A percentile compares a stretch with the other conserved stretches of the same genome.
These are phyloP conservation scores for Phytopythium aichiense DNA, from an alignment of 352 stramenopile species.

Conservation along the genomic window DNA sequence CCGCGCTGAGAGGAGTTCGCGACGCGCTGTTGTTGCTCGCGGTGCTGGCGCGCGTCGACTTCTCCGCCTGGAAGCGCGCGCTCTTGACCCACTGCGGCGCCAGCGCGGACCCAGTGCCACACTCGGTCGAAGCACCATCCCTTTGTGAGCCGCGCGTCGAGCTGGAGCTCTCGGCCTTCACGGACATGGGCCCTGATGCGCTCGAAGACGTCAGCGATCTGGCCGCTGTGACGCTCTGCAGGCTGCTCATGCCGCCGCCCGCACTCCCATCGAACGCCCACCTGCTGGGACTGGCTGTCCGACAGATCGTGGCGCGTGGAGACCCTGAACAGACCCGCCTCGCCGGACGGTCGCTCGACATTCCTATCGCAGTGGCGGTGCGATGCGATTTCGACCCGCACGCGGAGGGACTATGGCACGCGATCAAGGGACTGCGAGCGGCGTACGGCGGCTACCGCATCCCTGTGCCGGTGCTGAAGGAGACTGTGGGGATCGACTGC, in stretches of 20 bases:
- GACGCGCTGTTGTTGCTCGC: constrained; percentile 1
- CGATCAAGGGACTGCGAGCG: not conserved
- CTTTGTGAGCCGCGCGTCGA: not conserved
- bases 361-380: not conserved
- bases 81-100: not conserved
- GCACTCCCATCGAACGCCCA: not conserved
- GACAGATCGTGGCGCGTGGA: not conserved
- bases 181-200: not conserved
- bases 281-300: not conserved
- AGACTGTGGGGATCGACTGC: not conserved
- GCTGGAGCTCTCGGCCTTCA: not conserved
- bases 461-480: not conserved
- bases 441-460: not conserved
- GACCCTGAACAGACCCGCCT: not conserved
- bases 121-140: not conserved
- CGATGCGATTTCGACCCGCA: not conserved
- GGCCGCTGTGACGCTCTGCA: not conserved
- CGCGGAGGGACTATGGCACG: not conserved
- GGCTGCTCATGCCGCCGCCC: not conserved
- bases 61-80: not conserved
- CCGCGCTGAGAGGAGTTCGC: not conserved
- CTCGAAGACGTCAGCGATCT: not conserved
- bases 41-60: constrained; percentile 4
- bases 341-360: not conserved
- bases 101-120: not conserved